Evolutionary conservation across 495 filamentous ascomycete species (phyloP).

Genomic region (Xylaria cubensis): DNA sequence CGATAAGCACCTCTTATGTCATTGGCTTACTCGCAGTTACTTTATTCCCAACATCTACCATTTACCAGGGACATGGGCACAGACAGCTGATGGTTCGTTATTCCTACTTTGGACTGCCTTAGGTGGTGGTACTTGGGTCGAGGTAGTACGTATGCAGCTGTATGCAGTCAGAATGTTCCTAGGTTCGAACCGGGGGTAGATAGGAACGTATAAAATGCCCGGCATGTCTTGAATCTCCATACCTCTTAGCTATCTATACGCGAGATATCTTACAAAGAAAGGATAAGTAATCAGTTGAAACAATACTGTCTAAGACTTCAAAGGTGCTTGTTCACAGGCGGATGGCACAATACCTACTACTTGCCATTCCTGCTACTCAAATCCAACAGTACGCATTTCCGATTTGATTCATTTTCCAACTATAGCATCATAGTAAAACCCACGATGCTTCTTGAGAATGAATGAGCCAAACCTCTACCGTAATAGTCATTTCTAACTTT

Average conservation of each 20-base stretch:
- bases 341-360: neutral
- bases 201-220: constrained; percentile 19
- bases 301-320: constrained; percentile 1
- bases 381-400: constrained; percentile 6
- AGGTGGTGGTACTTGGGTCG: neutral
- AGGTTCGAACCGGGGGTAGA: neutral
- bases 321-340: neutral
- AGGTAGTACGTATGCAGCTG: neutral
- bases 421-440: neutral
- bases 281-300: neutral
- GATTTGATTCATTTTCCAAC: neutral
- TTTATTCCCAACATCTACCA: neutral
- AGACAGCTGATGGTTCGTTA: constrained; percentile 7
- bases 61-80: constrained; percentile 4
- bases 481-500: neutral
- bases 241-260: neutral
- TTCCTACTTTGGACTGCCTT: neutral
- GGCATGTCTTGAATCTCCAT: constrained; percentile 2
- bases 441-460: neutral
- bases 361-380: neutral
- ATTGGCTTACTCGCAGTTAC: constrained; percentile 8
- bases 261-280: neutral
- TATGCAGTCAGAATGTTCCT: neutral
- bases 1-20: constrained; percentile 17
- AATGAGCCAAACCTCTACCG: neutral